Conservation (phyloP, 2,329 filamentous ascomycete species). For the Ciborinia camelliae region DNA sequence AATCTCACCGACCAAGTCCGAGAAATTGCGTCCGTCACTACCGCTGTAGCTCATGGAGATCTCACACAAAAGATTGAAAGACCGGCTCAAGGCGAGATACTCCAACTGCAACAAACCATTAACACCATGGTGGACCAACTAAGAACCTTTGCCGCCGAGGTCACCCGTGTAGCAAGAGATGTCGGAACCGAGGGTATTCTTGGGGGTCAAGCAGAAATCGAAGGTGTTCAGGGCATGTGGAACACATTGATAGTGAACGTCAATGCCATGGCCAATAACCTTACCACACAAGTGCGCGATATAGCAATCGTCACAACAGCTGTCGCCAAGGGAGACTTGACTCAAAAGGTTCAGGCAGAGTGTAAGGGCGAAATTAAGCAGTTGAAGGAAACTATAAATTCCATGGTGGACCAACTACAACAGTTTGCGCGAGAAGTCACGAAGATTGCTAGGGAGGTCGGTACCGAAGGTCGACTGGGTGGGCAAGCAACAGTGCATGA, state of each 20-base stretch:
- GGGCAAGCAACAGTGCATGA: conserved; percentile 95
- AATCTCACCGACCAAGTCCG: conserved; percentile 81
- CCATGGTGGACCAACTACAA: conserved; percentile 96
- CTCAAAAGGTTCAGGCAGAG: conserved; percentile 92
- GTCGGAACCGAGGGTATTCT: conserved; percentile 82
- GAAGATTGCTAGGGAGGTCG: conserved; percentile 92
- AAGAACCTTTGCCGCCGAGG: conserved; percentile 78
- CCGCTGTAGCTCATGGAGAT: conserved; percentile 78
- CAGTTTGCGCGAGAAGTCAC: conserved; percentile 97
- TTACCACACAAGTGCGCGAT: conserved; percentile 87
- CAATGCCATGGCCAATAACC: conserved; percentile 83
- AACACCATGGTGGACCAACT: conserved; percentile 89
- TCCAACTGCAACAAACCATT: conserved; percentile 80
- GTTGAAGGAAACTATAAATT: conserved; percentile 98
- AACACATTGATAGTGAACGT: conserved; percentile 83
- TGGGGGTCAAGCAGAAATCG: conserved; percentile 78
- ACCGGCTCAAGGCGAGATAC: conserved; percentile 75
- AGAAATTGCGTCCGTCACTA: conserved; percentile 82
- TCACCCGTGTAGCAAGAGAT: conserved; percentile 77
- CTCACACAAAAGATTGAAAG: conserved; percentile 81
- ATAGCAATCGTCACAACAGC: conserved; percentile 80
- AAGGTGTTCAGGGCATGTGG: conserved; percentile 85
- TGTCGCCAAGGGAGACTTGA: conserved; percentile 81
- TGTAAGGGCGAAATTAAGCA: conserved; percentile 89
- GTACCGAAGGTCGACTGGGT: conserved; percentile 89